Base-by-base conservation (phyloP, 2,329 filamentous ascomycete genomes). In the Diplodia sapinea region DNA sequence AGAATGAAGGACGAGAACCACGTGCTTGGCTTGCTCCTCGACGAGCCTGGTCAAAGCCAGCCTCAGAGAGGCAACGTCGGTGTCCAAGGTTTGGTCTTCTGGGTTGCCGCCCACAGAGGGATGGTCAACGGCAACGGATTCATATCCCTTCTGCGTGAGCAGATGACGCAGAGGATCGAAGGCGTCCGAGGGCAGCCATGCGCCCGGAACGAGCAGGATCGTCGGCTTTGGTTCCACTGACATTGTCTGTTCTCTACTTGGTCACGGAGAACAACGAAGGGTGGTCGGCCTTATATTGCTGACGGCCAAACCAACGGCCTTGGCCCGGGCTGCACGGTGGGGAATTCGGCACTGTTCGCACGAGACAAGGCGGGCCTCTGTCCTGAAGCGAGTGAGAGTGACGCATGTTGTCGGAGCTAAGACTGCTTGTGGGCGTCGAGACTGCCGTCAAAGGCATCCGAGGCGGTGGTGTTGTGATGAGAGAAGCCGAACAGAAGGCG, bases 1-100 rank as follows among this genome's bases (percentile, higher is more conserved):
- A 3, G 64, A 66, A 15, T 66, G 64, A 29, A 66, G 20, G 20
- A 66, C 54, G 20, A 66, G n/a, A 20, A 66, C 64, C 7, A 66
- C 54, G 12, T 66, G 40, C 43, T 66, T 66, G 26, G 29, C 40
- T 20, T 66, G 23, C 4, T 66, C 31, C 2, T 66, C 54, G 33
- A 66, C 29, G 26, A 66, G 43, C 6, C 38, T n/a, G 12, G n/a
- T 3, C n/a, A 66, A 31, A 12, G 26, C 49, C 0, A 11, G 15
- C 36, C 64, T 51, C 31, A 66, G 31, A 2, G 40, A 57, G 4
- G 54, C 43, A 13, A 51, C 64, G 17, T 66, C 64, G 43, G 52
- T 51, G 29, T 66, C 54, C 54, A 66, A 36, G 7, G 64, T 66
- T 20, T 57, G 52, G 52, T 56, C 49, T 1, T 43, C 52, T 11